phyloP scores from a whole-genome alignment of 73 alveolate genomes.

The Paramecium caudatum region DNA sequence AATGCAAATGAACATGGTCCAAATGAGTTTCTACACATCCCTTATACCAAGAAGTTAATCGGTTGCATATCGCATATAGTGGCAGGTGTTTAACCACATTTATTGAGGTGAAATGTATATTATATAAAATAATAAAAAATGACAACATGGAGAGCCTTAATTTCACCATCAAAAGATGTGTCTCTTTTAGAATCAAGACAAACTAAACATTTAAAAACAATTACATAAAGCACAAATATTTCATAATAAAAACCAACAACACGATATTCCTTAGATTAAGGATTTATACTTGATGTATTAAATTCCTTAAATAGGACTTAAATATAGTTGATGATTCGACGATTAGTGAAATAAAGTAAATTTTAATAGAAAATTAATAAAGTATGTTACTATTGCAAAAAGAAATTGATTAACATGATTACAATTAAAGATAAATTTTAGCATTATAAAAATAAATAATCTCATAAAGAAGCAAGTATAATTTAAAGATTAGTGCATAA shows the following conservation, averaged over 20 bases:
- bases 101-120: conserved; percentile 23
- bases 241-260: conserved; percentile 4
- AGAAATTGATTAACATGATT: neutral
- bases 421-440: conserved; percentile 31
- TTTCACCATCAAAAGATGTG: conserved; percentile 10
- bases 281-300: too few species aligned
- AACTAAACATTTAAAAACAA: neutral
- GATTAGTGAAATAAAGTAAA: neutral
- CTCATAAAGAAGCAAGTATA: conserved; percentile 5
- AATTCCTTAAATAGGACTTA: too few species aligned
- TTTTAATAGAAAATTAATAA: neutral
- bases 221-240: conserved; percentile 19
- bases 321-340: too few species aligned
- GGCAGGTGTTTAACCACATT: conserved; percentile 40
- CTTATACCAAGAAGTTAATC: conserved; percentile 85
- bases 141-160: conserved; percentile 58
- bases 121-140: neutral
- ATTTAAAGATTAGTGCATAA: neutral
- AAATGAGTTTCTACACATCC: conserved; percentile 88
- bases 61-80: conserved; percentile 71
- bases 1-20: conserved; percentile 94
- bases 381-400: neutral
- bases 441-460: conserved; percentile 39
- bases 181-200: neutral
- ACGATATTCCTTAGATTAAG: too few species aligned